phyloP scores from a whole-genome alignment of 2,329 filamentous ascomycete species.

The Fusarium illudens region DNA sequence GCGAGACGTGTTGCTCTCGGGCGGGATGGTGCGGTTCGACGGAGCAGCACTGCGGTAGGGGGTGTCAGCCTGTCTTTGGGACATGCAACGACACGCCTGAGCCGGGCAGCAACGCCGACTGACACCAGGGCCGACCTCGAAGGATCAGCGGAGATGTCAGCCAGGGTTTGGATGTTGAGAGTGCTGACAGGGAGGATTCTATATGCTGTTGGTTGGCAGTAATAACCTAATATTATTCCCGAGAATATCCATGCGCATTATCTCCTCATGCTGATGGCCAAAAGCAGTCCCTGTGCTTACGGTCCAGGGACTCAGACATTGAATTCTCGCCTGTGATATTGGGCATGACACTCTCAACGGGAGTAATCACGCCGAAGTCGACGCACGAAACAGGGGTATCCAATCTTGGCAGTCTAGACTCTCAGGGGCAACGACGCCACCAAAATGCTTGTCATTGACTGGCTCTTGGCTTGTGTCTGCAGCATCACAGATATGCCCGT shows the following conservation, averaged over 20 bases:
- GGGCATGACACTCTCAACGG: background rate
- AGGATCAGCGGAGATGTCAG: slow-evolving; percentile 52
- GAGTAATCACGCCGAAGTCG: slow-evolving; percentile 6
- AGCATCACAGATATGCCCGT: background rate
- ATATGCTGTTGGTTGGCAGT: background rate
- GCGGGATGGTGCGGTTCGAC: slow-evolving; percentile 50
- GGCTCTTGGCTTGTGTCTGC: background rate
- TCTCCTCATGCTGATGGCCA: background rate
- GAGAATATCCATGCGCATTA: background rate
- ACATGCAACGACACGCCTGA: slow-evolving; percentile 33
- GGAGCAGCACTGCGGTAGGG: slow-evolving; percentile 50
- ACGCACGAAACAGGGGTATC: background rate
- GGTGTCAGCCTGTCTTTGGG: slow-evolving; percentile 50
- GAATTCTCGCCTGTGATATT: background rate
- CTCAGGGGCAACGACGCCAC: slow-evolving; percentile 25
- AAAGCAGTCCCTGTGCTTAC: background rate
- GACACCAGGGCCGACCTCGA: slow-evolving; percentile 45
- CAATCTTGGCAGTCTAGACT: background rate
- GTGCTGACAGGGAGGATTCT: background rate
- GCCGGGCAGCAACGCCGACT: slow-evolving; percentile 8
- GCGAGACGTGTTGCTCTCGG: slow-evolving; percentile 37
- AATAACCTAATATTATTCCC: slow-evolving; percentile 12
- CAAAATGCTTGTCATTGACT: background rate
- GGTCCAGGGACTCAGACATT: background rate
- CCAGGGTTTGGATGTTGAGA: slow-evolving; percentile 42